Evolutionary conservation across 1,284 basidiomycete species (phyloP), one percentile per base, ranked within the genome.

Genomic region (Ustilago sp.): DNA sequence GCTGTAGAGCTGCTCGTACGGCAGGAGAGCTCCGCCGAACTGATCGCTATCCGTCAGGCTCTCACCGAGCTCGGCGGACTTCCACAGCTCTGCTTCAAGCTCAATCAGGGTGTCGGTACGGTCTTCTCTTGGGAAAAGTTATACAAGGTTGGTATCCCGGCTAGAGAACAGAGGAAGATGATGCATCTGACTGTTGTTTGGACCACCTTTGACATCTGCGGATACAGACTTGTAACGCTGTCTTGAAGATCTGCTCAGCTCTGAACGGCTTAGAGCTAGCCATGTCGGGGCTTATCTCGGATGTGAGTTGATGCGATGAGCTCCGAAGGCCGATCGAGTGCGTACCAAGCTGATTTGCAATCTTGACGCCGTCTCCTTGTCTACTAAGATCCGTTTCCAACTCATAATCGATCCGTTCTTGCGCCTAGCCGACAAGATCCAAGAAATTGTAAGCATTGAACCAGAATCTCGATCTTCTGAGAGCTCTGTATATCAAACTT

Each of bases 1-100:
- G 76, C 72, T 4, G 72, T 78, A 19, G 72, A 74, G 57, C 52
- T 68, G 4, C 54, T 78, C 6, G 35, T 67, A 32, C 59, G 58
- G 19, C 64, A 68, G 15, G 76, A 74, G 28, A 28, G 62, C 12
- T n/a, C 51, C 23, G 36, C 63, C 3, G 68, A 68, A 35, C 35
- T 74, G 34, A 39, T 50, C 5, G 47, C 59, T 4, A 61, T 74
- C n/a, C 64, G 68, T 7, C 15, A 41, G 8, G 59, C 52, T n/a
- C 62, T 78, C 2, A 34, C 52, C 23, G 65, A 68, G 50, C 61
- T 74, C 0, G 62, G 72, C 12, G 63, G 60, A 1, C 34, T 74
- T 8, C 76, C 68, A 0, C 61, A 67, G 38, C 39, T 68, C 8
- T 71, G 72, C 47, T 58, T 59, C 48, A 36, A 23, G 38, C 63